phyloP scores from a whole-genome alignment of 352 stramenopile genomes.

The Phytophthora tubulina region DNA sequence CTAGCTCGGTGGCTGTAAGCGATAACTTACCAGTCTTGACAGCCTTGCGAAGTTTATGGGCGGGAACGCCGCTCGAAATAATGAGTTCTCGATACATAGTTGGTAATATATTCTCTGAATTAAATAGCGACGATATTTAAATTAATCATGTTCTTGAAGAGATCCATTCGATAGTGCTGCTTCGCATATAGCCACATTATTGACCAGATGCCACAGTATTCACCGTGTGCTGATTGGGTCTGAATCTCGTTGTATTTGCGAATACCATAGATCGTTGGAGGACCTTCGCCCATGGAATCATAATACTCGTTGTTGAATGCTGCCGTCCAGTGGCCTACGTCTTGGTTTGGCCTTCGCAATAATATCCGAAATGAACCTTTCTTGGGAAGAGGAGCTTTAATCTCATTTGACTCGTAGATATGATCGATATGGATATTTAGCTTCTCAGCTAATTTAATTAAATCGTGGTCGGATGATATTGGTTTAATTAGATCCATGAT shows the following conservation, averaged over 20 bases:
- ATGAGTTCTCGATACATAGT: too few relatives aligned
- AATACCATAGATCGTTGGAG: slow-evolving; percentile 2
- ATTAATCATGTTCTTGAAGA: too few relatives aligned
- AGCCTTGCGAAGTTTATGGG: too few relatives aligned
- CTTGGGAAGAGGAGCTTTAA: neutral
- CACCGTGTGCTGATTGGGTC: neutral
- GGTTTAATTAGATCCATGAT: slow-evolving; percentile 1
- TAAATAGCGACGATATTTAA: neutral
- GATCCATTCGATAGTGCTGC: neutral
- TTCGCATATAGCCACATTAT: neutral
- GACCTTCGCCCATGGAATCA: too few relatives aligned
- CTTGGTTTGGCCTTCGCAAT: neutral
- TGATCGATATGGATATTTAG: neutral
- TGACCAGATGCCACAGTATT: neutral
- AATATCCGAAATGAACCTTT: slow-evolving; percentile 7
- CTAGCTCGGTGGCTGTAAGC: too few relatives aligned
- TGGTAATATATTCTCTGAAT: too few relatives aligned
- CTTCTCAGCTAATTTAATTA: neutral
- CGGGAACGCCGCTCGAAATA: too few relatives aligned
- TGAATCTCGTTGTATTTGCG: neutral
- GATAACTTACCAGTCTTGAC: too few relatives aligned
- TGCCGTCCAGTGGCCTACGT: slow-evolving; percentile 10
- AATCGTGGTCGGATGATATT: slow-evolving; percentile 1
- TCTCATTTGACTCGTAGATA: neutral
- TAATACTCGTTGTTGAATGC: neutral